These are phyloP conservation scores for Aspergillus sp. DNA, from an alignment of 2,329 filamentous ascomycete genomes.

Conservation along the genomic window DNA sequence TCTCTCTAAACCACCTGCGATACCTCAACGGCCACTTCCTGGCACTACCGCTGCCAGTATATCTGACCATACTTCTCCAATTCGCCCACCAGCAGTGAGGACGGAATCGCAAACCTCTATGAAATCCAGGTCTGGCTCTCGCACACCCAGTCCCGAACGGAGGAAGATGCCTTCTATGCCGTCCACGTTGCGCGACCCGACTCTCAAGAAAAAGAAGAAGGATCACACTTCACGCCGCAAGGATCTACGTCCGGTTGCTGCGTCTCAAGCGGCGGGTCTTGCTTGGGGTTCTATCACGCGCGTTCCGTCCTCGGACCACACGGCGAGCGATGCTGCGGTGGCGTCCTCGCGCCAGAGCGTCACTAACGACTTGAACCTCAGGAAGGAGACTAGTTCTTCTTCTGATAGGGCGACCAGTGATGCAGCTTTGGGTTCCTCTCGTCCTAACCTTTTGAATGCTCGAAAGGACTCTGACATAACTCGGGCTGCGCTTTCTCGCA, in stretches of 20 bases:
- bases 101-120: slow-evolving; percentile 30
- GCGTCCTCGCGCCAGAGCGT: slow-evolving; percentile 29
- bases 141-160: slow-evolving; percentile 63
- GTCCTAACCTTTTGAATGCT: not conserved
- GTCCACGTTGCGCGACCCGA: slow-evolving; percentile 53
- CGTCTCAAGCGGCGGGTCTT: slow-evolving; percentile 62
- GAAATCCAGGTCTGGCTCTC: slow-evolving; percentile 45
- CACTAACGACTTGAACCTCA: slow-evolving; percentile 26
- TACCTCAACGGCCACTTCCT: slow-evolving; percentile 48
- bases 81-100: slow-evolving; percentile 21
- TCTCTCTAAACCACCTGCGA: slow-evolving; percentile 68
- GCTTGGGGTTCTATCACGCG: slow-evolving; percentile 53
- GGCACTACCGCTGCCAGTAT: slow-evolving; percentile 17
- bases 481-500: not conserved
- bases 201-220: slow-evolving; percentile 50
- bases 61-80: slow-evolving; percentile 19
- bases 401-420: not conserved
- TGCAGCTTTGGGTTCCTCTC: not conserved
- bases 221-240: slow-evolving; percentile 31
- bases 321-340: slow-evolving; percentile 28
- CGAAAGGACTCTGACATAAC: not conserved
- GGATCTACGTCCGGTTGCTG: slow-evolving; percentile 55
- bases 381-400: slow-evolving; percentile 22
- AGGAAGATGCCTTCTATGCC: slow-evolving; percentile 53
- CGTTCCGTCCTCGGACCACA: slow-evolving; percentile 25